A percentile compares a stretch with the other conserved stretches of the same genome.
Conservation (phyloP, 2,329 filamentous ascomycete species). For the Thielaviopsis punctulata region DNA sequence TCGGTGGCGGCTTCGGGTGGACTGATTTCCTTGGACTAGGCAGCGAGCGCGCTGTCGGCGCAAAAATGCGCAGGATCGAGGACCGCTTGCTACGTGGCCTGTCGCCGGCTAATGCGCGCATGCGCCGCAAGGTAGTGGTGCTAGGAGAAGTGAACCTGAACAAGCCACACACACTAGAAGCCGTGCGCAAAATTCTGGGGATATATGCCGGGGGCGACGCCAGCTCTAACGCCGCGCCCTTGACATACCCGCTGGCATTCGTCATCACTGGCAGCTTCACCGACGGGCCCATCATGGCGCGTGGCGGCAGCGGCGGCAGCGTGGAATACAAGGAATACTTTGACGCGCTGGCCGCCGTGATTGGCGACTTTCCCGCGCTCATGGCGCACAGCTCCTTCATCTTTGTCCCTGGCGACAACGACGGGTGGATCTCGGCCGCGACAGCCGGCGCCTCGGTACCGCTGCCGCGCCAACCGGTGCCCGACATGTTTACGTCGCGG, state of each 20-base stretch:
- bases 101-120: slow-evolving; percentile 19
- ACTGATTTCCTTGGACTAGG: slow-evolving; percentile 89
- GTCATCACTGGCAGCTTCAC: slow-evolving; percentile 76
- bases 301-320: slow-evolving; percentile 48
- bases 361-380: slow-evolving; percentile 69
- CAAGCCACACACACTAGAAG: slow-evolving; percentile 62
- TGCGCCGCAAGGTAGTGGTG: slow-evolving; percentile 46
- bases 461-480: slow-evolving; percentile 54
- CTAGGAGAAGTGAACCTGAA: slow-evolving; percentile 79
- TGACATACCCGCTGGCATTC: slow-evolving; percentile 58
- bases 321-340: slow-evolving; percentile 97
- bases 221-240: slow-evolving; percentile 25
- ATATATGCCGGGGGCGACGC: slow-evolving; percentile 45
- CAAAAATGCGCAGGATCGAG: slow-evolving; percentile 69
- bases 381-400: slow-evolving; percentile 69
- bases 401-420: slow-evolving; percentile 90
- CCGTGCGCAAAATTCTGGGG: slow-evolving; percentile 61
- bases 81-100: slow-evolving; percentile 40
- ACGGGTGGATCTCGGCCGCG: slow-evolving; percentile 89
- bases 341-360: slow-evolving; percentile 64
- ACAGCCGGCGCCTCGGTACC: slow-evolving; percentile 54
- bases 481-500: slow-evolving; percentile 78
- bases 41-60: slow-evolving; percentile 68
- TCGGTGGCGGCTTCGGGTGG: slow-evolving; percentile 82
- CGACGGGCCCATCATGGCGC: slow-evolving; percentile 44